Evolutionary conservation across 2,329 filamentous ascomycete species (phyloP).

Genomic region (Arthrobotrys entomopaga): DNA sequence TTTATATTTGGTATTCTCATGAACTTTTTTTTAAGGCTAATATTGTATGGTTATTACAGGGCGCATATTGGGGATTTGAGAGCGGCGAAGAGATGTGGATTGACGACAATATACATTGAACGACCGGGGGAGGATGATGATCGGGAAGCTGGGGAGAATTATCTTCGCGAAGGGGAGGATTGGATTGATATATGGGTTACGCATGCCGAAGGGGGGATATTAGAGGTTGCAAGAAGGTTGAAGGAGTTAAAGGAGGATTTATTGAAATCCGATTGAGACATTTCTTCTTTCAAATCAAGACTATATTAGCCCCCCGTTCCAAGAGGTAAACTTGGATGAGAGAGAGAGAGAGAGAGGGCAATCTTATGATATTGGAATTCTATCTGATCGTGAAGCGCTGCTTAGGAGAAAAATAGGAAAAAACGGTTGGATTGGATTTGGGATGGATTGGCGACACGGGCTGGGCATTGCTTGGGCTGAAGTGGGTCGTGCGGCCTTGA

Average conservation of each 20-base stretch:
- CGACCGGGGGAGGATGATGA: conserved; percentile 71
- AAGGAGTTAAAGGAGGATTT: conserved; percentile 2
- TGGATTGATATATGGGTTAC: conserved; percentile 75
- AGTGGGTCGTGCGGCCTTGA: no score
- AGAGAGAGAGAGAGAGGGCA: no score
- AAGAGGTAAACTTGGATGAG: no score
- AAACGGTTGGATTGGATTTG: background rate
- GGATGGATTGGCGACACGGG: no score
- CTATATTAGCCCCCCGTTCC: no score
- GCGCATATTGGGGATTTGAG: conserved; percentile 38
- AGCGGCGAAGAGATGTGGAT: conserved; percentile 72
- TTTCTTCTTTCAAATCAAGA: no score
- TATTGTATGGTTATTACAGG: background rate
- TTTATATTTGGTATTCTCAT: background rate
- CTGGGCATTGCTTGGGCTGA: no score
- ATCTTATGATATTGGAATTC: no score
- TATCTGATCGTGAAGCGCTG: background rate
- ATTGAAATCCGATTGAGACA: background rate
- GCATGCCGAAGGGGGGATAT: conserved; percentile 66
- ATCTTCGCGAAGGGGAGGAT: conserved; percentile 67
- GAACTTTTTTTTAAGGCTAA: background rate
- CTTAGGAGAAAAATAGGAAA: background rate
- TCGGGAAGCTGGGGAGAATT: conserved; percentile 67
- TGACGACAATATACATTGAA: conserved; percentile 80
- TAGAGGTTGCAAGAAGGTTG: conserved; percentile 67